Base-by-base conservation (phyloP, 2,329 filamentous ascomycete genomes). In the Beauveria rudraprayagi region DNA sequence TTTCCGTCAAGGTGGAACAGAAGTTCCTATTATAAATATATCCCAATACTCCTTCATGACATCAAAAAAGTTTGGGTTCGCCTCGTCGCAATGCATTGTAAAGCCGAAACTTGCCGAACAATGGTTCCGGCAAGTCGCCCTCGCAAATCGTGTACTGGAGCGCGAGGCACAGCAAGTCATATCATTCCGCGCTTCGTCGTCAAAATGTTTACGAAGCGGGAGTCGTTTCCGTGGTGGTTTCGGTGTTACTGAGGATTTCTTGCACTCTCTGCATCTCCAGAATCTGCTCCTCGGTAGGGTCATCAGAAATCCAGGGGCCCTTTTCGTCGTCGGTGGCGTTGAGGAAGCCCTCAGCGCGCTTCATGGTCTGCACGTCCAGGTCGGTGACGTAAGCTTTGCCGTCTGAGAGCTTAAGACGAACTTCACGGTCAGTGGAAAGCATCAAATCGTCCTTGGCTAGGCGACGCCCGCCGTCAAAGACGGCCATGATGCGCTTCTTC, bases 361-460 rank as follows among this genome's bases (percentile, higher is more conserved):
- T 88, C 71, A 97, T 74, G 2, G 92, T 97, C 77, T 94, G 88
- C 56, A 97, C 85, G 70, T 97, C 94, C 50, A 99, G 81, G 70
- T 97, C 94, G 7, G 93, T 97, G 44, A 97, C 87, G 71, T 96
- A 97, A 1, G 84, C 82, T 69, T 89, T 86, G 70, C 84, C 84
- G 70, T 91, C 88, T 26, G 83, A 83, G 19, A 97, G 81, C 73
- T 86, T 86, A 73, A 96, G 81, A 70, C 93, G 91, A 43, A 97
- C 91, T 76, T 99, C 94, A 70, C 94, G 92, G 68, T 96, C 92
- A 17, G 90, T 92, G 67, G 92, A 91, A 55, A 99, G 86, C 92
- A 97, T 96, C 91, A 97, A 94, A 76, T 99, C 94, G 71, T 99
- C 94, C 79, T 97, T 97, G 83, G 90, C 94, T 55, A 99, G 82